Conservation (phyloP, 2,329 filamentous ascomycete genomes). For the Talaromyces sp. region DNA sequence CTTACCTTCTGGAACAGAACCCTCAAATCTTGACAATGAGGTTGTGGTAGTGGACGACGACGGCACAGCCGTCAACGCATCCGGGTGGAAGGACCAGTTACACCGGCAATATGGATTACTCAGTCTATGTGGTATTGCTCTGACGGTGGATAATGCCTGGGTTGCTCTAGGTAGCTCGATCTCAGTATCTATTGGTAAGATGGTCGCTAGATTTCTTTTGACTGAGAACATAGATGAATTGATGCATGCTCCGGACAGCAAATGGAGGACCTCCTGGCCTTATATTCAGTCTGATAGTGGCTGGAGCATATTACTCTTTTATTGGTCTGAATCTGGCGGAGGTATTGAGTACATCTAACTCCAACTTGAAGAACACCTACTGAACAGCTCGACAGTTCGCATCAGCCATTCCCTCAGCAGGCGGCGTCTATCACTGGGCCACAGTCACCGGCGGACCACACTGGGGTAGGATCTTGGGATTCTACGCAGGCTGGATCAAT, state of each 20-base stretch:
- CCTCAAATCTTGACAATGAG: conserved; percentile 13
- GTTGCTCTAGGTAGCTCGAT: conserved; percentile 19
- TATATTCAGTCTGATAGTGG: conserved; percentile 51
- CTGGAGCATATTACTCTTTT: conserved; percentile 47
- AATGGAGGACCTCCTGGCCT: conserved; percentile 47
- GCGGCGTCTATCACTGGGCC: conserved; percentile 53
- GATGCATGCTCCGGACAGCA: conserved; percentile 34
- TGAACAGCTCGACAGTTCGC: conserved; percentile 36
- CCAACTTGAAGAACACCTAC: background rate
- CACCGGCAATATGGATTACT: conserved; percentile 18
- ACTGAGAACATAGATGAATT: conserved; percentile 21
- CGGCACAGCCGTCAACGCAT: conserved; percentile 15
- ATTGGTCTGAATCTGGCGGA: conserved; percentile 45
- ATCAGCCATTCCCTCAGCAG: conserved; percentile 48
- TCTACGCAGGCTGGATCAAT: conserved; percentile 46
- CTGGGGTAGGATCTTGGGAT: conserved; percentile 22
- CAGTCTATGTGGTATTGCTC: conserved; percentile 18
- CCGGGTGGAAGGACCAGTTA: conserved; percentile 17
- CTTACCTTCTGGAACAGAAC: background rate
- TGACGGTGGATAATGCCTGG: conserved; percentile 20
- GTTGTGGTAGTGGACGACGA: conserved; percentile 12
- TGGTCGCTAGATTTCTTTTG: conserved; percentile 15
- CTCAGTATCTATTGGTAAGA: conserved; percentile 20
- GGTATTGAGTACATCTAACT: background rate
- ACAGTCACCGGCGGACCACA: conserved; percentile 44